phyloP scores from a whole-genome alignment of 495 filamentous ascomycete genomes.

The Daldinia decipiens region DNA sequence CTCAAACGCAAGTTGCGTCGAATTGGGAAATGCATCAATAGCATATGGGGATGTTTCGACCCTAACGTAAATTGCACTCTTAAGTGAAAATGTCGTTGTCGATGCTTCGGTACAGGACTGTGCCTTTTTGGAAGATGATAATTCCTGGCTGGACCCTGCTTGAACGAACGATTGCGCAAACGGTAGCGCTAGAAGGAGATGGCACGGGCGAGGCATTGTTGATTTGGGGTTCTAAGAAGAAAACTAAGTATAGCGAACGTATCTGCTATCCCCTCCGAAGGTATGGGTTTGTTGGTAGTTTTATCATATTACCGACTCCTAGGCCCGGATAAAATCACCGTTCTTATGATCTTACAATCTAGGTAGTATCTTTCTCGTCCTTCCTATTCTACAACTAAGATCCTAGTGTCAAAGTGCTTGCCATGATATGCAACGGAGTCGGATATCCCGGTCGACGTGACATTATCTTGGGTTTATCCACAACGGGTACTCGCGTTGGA shows the following conservation, averaged over 20 bases:
- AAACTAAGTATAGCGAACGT: neutral
- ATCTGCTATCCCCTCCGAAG: neutral
- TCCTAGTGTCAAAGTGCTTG: neutral
- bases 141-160: neutral
- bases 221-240: neutral
- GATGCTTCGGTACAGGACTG: constrained; percentile 24
- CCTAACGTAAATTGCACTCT: constrained; percentile 22
- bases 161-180: neutral
- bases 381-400: constrained; percentile 11
- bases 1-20: constrained; percentile 40
- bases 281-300: neutral
- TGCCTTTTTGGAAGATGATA: neutral
- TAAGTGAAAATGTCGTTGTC: constrained; percentile 30
- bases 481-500: constrained; percentile 3
- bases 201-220: neutral
- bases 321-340: constrained; percentile 17
- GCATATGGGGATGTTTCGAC: constrained; percentile 8
- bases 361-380: constrained; percentile 11
- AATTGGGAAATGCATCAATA: constrained; percentile 17
- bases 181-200: constrained; percentile 8
- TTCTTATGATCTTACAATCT: constrained; percentile 9
- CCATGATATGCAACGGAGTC: constrained; percentile 12
- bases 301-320: constrained; percentile 5
- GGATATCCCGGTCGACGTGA: constrained; percentile 22
- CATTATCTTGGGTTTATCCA: constrained; percentile 37